A percentile compares a stretch with the other conserved stretches of the same genome.
Conservation (phyloP, 2,329 filamentous ascomycete species). For the Fusarium papillatum region DNA sequence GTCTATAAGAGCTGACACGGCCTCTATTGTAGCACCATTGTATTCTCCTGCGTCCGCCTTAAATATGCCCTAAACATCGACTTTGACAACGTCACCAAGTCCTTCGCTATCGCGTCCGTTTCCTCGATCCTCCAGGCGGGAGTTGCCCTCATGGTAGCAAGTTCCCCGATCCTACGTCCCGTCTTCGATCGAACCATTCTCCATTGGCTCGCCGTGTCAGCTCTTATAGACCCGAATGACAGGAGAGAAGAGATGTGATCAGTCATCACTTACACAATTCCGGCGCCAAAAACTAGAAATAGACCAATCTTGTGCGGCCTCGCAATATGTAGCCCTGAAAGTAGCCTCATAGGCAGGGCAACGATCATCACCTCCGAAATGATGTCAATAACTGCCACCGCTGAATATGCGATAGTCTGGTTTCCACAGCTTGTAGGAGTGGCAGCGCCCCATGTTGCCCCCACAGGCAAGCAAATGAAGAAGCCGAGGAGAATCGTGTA, state of each 20-base stretch:
- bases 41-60: conserved; percentile 25
- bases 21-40: conserved; percentile 13
- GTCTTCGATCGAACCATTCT: conserved; percentile 4
- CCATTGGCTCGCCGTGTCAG: background rate
- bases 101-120: background rate
- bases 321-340: background rate
- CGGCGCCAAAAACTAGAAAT: background rate
- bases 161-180: background rate
- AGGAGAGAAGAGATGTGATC: background rate
- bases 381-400: conserved; percentile 1
- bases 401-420: background rate
- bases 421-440: background rate
- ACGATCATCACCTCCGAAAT: conserved; percentile 4
- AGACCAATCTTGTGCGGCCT: conserved; percentile 3
- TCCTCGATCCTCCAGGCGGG: background rate
- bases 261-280: background rate
- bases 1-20: too few relatives aligned
- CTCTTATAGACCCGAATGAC: background rate
- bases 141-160: background rate
- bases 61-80: conserved; percentile 27
- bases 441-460: background rate
- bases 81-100: conserved; percentile 10
- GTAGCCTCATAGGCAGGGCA: background rate
- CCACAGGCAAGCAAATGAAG: background rate
- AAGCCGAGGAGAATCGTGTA: background rate